These are phyloP conservation scores for Chaetomidium leptoderma DNA, from an alignment of 495 filamentous ascomycete species.

Conservation along the genomic window DNA sequence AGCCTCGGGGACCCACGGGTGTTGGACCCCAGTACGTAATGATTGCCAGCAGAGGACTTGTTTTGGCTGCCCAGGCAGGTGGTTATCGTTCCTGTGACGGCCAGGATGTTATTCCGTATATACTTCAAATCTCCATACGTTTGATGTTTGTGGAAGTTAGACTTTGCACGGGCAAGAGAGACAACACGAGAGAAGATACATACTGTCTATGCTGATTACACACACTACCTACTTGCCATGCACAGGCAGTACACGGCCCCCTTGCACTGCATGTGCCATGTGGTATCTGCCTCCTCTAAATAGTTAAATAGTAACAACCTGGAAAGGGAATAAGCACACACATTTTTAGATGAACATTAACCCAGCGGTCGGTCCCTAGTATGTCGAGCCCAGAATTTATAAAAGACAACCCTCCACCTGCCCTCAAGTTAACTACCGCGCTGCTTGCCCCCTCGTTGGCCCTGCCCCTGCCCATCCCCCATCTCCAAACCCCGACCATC, in stretches of 20 bases:
- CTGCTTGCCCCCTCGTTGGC: not conserved
- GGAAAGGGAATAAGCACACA: too few species aligned
- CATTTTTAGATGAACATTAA: too few species aligned
- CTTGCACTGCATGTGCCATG: not conserved
- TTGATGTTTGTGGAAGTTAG: too few species aligned
- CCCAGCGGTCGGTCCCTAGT: too few species aligned
- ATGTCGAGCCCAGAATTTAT: too few species aligned
- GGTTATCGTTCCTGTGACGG: too few species aligned
- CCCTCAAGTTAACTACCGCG: not conserved
- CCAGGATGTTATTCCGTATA: too few species aligned
- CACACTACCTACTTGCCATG: too few species aligned
- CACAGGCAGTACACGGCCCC: not conserved
- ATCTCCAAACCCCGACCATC: not conserved
- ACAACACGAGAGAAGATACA: not conserved
- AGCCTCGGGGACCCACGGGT: constrained; percentile 17
- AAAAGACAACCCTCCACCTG: not conserved
- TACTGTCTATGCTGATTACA: too few species aligned
- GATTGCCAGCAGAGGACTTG: constrained; percentile 1
- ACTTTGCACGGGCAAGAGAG: too few species aligned
- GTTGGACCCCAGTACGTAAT: constrained; percentile 20
- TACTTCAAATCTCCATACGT: too few species aligned
- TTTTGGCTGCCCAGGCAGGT: too few species aligned
- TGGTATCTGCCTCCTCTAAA: not conserved
- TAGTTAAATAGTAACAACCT: not conserved
- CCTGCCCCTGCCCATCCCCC: constrained; percentile 1